Conservation (phyloP, 441 rosid genomes). For the Biscutella laevigata region DNA sequence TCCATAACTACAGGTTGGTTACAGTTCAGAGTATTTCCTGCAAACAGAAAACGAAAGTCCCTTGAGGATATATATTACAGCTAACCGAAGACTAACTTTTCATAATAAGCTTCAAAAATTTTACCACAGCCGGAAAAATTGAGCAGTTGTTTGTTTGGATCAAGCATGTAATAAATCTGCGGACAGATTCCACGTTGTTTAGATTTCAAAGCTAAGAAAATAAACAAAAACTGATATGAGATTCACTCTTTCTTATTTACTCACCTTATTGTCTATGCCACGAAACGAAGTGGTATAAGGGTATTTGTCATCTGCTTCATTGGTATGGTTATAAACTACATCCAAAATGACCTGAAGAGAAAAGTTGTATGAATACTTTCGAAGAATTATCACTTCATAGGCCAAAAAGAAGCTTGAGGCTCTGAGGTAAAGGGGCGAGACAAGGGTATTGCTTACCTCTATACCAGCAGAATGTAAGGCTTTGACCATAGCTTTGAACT, state of each 20-base stretch:
- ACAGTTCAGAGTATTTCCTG: slow-evolving; percentile 92
- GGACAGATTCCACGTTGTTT: slow-evolving; percentile 13
- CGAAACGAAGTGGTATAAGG: slow-evolving; percentile 89
- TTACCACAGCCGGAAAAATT: slow-evolving; percentile 95
- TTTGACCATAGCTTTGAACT: slow-evolving; percentile 92
- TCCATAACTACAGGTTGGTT: slow-evolving; percentile 94
- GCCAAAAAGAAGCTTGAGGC: background rate
- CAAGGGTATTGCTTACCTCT: slow-evolving; percentile 47
- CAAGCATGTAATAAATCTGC: slow-evolving; percentile 92
- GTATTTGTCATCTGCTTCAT: slow-evolving; percentile 78
- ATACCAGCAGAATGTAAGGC: slow-evolving; percentile 88
- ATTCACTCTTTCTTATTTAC: background rate
- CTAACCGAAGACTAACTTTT: slow-evolving; percentile 1
- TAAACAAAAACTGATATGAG: background rate
- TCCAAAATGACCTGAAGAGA: slow-evolving; percentile 76
- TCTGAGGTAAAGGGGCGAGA: background rate
- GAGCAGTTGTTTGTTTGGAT: slow-evolving; percentile 47
- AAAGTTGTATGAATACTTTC: background rate
- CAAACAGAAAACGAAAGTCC: slow-evolving; percentile 21
- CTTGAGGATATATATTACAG: background rate
- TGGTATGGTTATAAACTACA: slow-evolving; percentile 92
- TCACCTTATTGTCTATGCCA: slow-evolving; percentile 89
- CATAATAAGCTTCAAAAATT: slow-evolving; percentile 11
- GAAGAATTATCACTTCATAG: background rate
- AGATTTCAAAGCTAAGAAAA: background rate